Evolutionary conservation across 345 rosid species (phyloP).

Genomic region (Euphorbia peplus): DNA sequence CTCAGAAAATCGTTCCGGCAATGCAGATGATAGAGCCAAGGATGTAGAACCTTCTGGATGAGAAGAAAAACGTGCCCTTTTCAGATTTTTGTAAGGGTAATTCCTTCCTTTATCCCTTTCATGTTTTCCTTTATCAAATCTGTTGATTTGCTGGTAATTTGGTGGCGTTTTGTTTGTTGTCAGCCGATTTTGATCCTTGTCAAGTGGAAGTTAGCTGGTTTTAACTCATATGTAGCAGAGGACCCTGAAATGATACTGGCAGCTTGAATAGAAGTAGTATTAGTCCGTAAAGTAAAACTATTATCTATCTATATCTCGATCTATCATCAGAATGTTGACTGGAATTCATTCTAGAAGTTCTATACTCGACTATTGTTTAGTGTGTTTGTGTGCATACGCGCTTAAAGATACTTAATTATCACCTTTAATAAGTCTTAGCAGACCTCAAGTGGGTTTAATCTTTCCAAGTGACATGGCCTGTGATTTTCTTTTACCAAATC

Average conservation of each 20-base stretch:
- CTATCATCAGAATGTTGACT: background rate
- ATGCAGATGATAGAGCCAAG: slow-evolving; percentile 32
- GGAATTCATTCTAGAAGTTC: background rate
- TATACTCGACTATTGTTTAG: background rate
- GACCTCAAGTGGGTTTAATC: background rate
- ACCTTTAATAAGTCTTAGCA: slow-evolving; percentile 7
- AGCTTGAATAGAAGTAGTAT: background rate
- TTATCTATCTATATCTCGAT: background rate
- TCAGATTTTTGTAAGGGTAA: slow-evolving; percentile 33
- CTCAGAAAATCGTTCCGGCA: slow-evolving; percentile 38
- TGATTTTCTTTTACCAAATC: background rate
- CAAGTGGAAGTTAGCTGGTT: slow-evolving; percentile 10
- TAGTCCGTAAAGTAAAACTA: background rate
- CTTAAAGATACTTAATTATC: background rate
- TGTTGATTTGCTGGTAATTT: slow-evolving; percentile 34
- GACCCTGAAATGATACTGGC: background rate
- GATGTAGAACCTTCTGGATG: slow-evolving; percentile 33
- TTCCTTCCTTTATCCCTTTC: slow-evolving; percentile 32
- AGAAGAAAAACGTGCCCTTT: slow-evolving; percentile 20
- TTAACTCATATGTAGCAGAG: background rate
- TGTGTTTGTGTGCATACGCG: background rate
- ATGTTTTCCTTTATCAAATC: background rate
- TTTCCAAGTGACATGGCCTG: background rate
- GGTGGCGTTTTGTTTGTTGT: slow-evolving; percentile 28
- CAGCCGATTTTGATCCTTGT: slow-evolving; percentile 28